These are phyloP conservation scores for Diaporthe helianthi DNA, from an alignment of 2,329 filamentous ascomycete species.

Conservation along the genomic window DNA sequence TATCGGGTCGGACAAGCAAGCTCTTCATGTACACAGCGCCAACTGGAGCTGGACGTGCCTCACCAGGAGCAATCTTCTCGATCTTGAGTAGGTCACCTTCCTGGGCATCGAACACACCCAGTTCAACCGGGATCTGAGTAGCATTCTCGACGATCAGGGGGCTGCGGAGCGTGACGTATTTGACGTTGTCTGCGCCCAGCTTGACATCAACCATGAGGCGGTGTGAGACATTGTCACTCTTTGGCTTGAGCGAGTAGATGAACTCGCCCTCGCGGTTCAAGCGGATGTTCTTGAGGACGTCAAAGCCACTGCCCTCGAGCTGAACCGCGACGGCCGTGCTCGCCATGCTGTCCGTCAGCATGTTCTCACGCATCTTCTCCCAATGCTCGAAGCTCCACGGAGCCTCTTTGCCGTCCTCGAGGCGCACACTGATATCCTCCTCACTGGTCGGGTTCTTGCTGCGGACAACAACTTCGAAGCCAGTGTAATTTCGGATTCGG, in stretches of 20 bases:
- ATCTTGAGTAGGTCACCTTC: conserved; percentile 94
- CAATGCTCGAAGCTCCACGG: conserved; percentile 98
- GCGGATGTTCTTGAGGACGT: conserved; percentile 84
- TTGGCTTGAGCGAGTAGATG: conserved; percentile 86
- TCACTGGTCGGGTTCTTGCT: conserved; percentile 72
- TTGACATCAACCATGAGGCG: conserved; percentile 91
- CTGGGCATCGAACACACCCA: conserved; percentile 87
- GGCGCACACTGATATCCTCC: conserved; percentile 75
- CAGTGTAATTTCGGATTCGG: conserved; percentile 92
- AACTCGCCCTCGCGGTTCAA: conserved; percentile 95
- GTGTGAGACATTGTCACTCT: conserved; percentile 84
- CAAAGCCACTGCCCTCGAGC: conserved; percentile 93
- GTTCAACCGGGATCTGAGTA: conserved; percentile 92
- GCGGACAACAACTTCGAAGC: conserved; percentile 87
- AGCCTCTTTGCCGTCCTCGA: conserved; percentile 87
- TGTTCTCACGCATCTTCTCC: conserved; percentile 92
- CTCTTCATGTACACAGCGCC: conserved; percentile 91
- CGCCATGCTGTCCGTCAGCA: conserved; percentile 82
- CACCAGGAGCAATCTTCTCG: conserved; percentile 94
- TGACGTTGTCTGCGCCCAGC: conserved; percentile 93
- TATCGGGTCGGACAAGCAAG: conserved; percentile 86
- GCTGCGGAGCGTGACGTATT: conserved; percentile 94
- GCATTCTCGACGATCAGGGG: conserved; percentile 93
- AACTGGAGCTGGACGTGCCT: conserved; percentile 87
- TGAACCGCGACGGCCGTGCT: conserved; percentile 79